Conservation (phyloP, 1,139 yeast genomes). For the Meyerozyma athensensis region DNA sequence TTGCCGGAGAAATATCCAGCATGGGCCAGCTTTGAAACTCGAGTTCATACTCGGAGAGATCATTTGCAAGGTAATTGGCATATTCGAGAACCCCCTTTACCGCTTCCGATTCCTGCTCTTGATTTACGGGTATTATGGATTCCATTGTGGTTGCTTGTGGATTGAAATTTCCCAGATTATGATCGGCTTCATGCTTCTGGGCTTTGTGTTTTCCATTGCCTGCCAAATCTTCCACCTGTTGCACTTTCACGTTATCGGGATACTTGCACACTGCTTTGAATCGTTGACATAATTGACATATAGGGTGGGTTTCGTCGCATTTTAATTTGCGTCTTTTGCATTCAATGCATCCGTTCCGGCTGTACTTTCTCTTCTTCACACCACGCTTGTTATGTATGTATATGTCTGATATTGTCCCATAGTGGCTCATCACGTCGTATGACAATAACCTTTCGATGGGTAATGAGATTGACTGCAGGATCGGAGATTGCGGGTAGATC, state of each 20-base stretch:
- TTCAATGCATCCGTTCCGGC: conserved; percentile 59
- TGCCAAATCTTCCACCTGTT: not conserved
- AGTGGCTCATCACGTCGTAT: conserved; percentile 3
- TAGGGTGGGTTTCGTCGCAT: conserved; percentile 22
- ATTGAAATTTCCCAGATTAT: no score
- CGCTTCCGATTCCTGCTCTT: not conserved
- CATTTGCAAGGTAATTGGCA: conserved; percentile 3
- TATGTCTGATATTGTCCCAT: not conserved
- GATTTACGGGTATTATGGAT: no score
- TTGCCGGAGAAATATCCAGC: not conserved
- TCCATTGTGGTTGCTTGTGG: no score
- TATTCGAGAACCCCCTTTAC: conserved; percentile 2
- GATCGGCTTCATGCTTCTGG: no score
- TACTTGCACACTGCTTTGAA: conserved; percentile 17
- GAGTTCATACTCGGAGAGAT: not conserved
- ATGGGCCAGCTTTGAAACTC: not conserved
- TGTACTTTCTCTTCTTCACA: conserved; percentile 45
- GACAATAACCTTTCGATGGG: no score
- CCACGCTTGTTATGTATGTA: conserved; percentile 1
- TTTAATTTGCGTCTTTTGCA: conserved; percentile 62
- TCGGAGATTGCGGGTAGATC: not conserved
- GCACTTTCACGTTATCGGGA: not conserved
- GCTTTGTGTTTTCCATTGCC: not conserved
- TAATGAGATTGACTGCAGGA: no score
- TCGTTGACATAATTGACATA: conserved; percentile 42